These are phyloP conservation scores for Aspergillus indologenus DNA, from an alignment of 495 filamentous ascomycete genomes.

Conservation along the genomic window DNA sequence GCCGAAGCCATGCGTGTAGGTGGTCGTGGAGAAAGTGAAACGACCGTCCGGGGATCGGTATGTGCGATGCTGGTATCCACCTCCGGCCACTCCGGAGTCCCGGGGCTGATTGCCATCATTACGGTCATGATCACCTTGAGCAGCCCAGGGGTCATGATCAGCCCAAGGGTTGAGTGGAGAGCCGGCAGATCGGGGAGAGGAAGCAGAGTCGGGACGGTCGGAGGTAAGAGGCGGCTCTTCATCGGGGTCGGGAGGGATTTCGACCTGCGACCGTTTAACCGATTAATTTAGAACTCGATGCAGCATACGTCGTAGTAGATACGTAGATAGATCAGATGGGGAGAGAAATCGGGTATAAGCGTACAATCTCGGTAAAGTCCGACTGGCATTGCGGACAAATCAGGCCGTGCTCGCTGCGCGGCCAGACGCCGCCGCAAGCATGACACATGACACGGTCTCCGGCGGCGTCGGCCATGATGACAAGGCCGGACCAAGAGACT, in stretches of 20 bases:
- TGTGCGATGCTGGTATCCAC: slow-evolving; percentile 40
- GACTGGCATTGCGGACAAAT: slow-evolving; percentile 72
- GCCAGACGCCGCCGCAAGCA: slow-evolving; percentile 75
- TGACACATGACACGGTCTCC: slow-evolving; percentile 80
- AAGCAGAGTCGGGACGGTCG: slow-evolving; percentile 15
- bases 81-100: slow-evolving; percentile 17
- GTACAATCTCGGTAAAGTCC: slow-evolving; percentile 80
- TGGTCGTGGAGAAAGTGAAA: slow-evolving; percentile 39
- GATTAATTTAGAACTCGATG: slow-evolving; percentile 28
- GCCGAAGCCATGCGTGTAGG: slow-evolving; percentile 24
- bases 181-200: slow-evolving; percentile 19
- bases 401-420: slow-evolving; percentile 60
- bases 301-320: no score
- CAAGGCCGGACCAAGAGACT: background rate
- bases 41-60: slow-evolving; percentile 47
- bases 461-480: slow-evolving; percentile 29
- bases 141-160: slow-evolving; percentile 40
- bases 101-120: slow-evolving; percentile 20
- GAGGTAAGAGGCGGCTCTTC: slow-evolving; percentile 12
- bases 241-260: slow-evolving; percentile 36
- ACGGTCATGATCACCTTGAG: slow-evolving; percentile 26
- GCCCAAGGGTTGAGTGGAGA: slow-evolving; percentile 26
- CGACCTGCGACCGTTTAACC: slow-evolving; percentile 41
- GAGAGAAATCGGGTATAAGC: slow-evolving; percentile 7
- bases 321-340: slow-evolving; percentile 29